Percentiles rank a stretch among this genome's conserved stretches.
These are phyloP conservation scores for Phytophthora citricola DNA, from an alignment of 352 stramenopile species.

Conservation along the genomic window DNA sequence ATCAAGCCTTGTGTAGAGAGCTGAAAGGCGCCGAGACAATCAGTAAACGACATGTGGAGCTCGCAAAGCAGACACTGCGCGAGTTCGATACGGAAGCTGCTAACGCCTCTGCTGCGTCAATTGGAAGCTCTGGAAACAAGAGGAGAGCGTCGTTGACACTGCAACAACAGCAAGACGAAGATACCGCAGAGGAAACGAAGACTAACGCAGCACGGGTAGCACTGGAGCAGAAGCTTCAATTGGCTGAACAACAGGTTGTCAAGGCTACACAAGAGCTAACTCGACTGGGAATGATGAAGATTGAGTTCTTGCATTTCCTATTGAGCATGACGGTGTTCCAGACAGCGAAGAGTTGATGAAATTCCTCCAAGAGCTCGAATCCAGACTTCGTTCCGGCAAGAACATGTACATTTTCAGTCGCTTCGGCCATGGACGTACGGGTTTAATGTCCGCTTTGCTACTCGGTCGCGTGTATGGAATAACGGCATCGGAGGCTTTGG, in stretches of 20 bases:
- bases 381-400: conserved; percentile 51
- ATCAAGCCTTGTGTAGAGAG: conserved; percentile 49
- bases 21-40: conserved; percentile 46
- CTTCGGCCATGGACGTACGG: conserved; percentile 72
- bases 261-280: conserved; percentile 46
- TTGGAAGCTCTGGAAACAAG: conserved; percentile 20
- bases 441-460: conserved; percentile 67
- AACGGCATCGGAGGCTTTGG: conserved; percentile 56
- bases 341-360: conserved; percentile 30
- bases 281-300: conserved; percentile 43
- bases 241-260: conserved; percentile 52
- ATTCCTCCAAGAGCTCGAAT: conserved; percentile 56
- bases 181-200: conserved; percentile 21
- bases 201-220: conserved; percentile 32
- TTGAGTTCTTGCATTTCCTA: conserved; percentile 66
- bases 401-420: conserved; percentile 84
- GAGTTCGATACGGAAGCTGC: conserved; percentile 29
- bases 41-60: conserved; percentile 48
- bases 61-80: conserved; percentile 41
- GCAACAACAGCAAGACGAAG: conserved; percentile 21
- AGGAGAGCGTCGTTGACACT: conserved; percentile 13
- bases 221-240: conserved; percentile 51
- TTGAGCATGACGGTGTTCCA: conserved; percentile 50
- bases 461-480: conserved; percentile 80
- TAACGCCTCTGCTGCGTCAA: conserved; percentile 10